These are phyloP conservation scores for Stemphylium beticola DNA, from an alignment of 2,329 filamentous ascomycete genomes.

Conservation along the genomic window DNA sequence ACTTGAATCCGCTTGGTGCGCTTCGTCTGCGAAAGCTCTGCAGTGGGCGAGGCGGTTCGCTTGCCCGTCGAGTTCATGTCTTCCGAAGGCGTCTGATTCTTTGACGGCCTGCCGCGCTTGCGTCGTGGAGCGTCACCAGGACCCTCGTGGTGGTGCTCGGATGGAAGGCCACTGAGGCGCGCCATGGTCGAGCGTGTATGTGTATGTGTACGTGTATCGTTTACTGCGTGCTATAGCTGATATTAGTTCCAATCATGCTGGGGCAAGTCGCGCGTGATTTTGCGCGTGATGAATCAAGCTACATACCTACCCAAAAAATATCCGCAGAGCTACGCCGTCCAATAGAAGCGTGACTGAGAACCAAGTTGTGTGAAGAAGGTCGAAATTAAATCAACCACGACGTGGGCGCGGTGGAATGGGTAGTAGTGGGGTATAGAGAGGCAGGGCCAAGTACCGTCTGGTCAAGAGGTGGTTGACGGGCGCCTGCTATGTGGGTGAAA, in stretches of 20 bases:
- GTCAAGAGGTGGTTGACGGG: conserved; percentile 3
- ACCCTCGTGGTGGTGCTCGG: conserved; percentile 45
- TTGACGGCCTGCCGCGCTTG: conserved; percentile 37
- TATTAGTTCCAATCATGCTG: neutral
- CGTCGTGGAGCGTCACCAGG: conserved; percentile 44
- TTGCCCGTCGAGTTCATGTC: conserved; percentile 30
- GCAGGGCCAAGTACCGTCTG: conserved; percentile 6
- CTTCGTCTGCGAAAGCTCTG: conserved; percentile 37
- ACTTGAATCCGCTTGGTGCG: conserved; percentile 41
- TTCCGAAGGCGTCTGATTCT: conserved; percentile 30
- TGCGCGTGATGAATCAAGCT: conserved; percentile 1
- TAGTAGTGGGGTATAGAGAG: conserved; percentile 7
- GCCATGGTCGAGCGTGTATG: conserved; percentile 33
- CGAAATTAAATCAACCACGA: neutral
- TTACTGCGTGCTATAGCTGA: neutral
- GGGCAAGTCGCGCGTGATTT: neutral
- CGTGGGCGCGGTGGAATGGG: neutral
- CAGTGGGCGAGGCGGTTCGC: conserved; percentile 37
- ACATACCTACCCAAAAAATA: conserved; percentile 17
- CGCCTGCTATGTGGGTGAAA: conserved; percentile 11
- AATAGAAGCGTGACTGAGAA: conserved; percentile 10
- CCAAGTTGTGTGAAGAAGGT: neutral
- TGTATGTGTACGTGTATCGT: neutral
- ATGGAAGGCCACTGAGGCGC: conserved; percentile 42
- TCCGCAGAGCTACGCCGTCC: conserved; percentile 9